Conservation (phyloP, 148 eudicot species). For the Heliamphora exappendiculata region DNA sequence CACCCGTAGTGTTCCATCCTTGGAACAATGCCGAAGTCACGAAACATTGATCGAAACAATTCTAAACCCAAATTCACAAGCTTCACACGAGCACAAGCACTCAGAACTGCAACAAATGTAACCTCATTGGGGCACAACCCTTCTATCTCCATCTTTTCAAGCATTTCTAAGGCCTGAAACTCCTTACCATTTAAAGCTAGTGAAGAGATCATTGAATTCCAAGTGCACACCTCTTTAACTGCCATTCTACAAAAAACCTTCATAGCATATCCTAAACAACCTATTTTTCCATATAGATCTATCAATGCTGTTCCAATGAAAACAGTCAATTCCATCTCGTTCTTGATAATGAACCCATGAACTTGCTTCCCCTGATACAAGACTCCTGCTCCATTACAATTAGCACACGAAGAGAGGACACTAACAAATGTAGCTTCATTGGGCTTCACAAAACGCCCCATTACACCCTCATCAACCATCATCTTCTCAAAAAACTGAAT, state of each 20-base stretch:
- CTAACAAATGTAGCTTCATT: constrained; percentile 61
- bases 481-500: constrained; percentile 34
- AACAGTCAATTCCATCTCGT: constrained; percentile 28
- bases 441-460: constrained; percentile 27
- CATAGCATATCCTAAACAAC: constrained; percentile 32
- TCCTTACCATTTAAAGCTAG: constrained; percentile 52
- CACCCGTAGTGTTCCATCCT: constrained; percentile 72
- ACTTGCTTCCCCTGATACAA: constrained; percentile 49
- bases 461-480: constrained; percentile 34
- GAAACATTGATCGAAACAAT: constrained; percentile 42
- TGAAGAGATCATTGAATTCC: constrained; percentile 49
- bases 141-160: constrained; percentile 36
- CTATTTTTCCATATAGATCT: constrained; percentile 49
- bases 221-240: constrained; percentile 38
- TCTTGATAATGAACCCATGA: constrained; percentile 54
- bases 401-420: constrained; percentile 46
- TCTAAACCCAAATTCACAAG: constrained; percentile 45
- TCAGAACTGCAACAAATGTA: constrained; percentile 52
- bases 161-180: constrained; percentile 40
- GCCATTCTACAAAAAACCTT: constrained; percentile 31
- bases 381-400: constrained; percentile 20
- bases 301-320: constrained; percentile 45
- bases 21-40: constrained; percentile 33
- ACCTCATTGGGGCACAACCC: constrained; percentile 40
- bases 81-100: constrained; percentile 54